Evolutionary conservation across 2,329 filamentous ascomycete genomes (phyloP).

Genomic region (Penicillium fuscoglaucum): DNA sequence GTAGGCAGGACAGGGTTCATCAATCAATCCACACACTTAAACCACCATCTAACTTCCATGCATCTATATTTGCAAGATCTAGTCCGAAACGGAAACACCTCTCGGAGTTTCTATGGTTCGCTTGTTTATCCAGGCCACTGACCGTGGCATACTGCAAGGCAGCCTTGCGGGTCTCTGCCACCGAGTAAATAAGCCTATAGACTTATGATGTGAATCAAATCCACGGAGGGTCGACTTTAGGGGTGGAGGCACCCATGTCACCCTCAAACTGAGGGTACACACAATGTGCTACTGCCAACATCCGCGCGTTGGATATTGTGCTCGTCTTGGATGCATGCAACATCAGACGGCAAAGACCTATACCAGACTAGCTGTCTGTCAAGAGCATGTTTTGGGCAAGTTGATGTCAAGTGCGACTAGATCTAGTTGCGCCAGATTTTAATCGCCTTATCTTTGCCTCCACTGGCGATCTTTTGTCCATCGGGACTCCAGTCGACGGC

Average conservation of each 20-base stretch:
- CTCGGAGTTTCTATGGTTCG: neutral
- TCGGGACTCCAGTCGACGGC: constrained; percentile 94
- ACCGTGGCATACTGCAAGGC: neutral
- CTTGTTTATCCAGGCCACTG: neutral
- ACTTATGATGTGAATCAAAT: neutral
- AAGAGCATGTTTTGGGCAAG: neutral
- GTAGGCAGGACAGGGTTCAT: constrained; percentile 1
- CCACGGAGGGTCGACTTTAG: neutral
- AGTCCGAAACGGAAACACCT: neutral
- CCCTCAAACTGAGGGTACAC: neutral
- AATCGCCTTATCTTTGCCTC: constrained; percentile 83
- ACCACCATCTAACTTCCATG: constrained; percentile 4
- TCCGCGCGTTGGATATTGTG: neutral
- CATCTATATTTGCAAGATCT: neutral
- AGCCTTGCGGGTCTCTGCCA: neutral
- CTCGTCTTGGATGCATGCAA: constrained; percentile 1
- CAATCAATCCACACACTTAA: constrained; percentile 1
- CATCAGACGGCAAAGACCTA: neutral
- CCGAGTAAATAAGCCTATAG: neutral
- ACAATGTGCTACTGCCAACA: neutral
- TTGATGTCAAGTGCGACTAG: constrained; percentile 5
- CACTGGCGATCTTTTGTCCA: constrained; percentile 83
- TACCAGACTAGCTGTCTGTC: neutral
- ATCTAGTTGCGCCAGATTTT: constrained; percentile 63
- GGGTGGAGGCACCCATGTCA: neutral